Conservation (phyloP, 768 basidiomycete genomes). For the Amanita exitialis region DNA sequence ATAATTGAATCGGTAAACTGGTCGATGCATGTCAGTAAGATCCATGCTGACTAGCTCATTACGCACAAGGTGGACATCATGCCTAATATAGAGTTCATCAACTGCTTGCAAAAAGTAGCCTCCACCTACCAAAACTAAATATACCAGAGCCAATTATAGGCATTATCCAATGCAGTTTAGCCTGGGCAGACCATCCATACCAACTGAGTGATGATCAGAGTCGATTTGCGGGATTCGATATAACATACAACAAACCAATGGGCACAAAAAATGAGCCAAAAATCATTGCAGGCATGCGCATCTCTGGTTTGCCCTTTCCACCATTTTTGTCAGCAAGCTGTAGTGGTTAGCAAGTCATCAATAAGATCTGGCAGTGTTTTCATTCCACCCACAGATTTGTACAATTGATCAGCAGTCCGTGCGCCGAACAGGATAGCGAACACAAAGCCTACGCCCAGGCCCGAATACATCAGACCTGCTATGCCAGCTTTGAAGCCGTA, state of each 20-base stretch:
- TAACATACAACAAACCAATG: slow-evolving; percentile 55
- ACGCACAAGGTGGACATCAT: slow-evolving; percentile 57
- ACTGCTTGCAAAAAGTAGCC: too few relatives aligned
- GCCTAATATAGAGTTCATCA: slow-evolving; percentile 8
- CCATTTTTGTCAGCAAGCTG: slow-evolving; percentile 44
- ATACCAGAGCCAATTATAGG: slow-evolving; percentile 57
- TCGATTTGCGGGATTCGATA: background rate
- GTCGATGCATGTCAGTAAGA: background rate
- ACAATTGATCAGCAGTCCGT: slow-evolving; percentile 35
- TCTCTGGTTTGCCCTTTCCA: slow-evolving; percentile 66
- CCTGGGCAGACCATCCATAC: slow-evolving; percentile 76
- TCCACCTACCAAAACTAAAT: slow-evolving; percentile 41
- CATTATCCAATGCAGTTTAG: slow-evolving; percentile 64
- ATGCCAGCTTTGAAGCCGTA: slow-evolving; percentile 44
- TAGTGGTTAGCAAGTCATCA: background rate
- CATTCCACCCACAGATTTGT: slow-evolving; percentile 29
- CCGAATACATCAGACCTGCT: slow-evolving; percentile 46
- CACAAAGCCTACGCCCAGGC: slow-evolving; percentile 47
- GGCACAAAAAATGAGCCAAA: slow-evolving; percentile 64
- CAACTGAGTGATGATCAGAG: slow-evolving; percentile 26
- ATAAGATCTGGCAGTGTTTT: background rate
- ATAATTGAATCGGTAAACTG: slow-evolving; percentile 59
- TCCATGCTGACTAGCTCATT: background rate
- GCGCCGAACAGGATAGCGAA: slow-evolving; percentile 38
- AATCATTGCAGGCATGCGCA: slow-evolving; percentile 63